phyloP scores from a whole-genome alignment of 257 asterid species.

The Solanum chmielewskii region DNA sequence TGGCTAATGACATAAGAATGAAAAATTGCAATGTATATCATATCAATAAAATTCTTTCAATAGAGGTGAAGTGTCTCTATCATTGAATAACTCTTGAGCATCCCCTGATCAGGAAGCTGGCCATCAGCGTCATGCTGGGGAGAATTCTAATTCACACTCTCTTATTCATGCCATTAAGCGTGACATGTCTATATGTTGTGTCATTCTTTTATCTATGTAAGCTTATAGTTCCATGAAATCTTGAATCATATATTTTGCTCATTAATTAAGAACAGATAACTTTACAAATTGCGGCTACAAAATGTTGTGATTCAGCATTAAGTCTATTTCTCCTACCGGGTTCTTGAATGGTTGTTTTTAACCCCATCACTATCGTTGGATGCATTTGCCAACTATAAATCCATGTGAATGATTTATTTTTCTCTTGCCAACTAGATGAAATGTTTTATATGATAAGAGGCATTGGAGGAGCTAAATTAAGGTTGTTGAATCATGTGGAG shows the following conservation, averaged over 20 bases:
- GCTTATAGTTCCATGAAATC: background rate
- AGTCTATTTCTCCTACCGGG: background rate
- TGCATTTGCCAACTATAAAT: no score
- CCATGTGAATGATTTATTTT: background rate
- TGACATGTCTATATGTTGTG: background rate
- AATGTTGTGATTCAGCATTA: no score
- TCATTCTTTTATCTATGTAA: background rate
- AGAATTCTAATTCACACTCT: background rate
- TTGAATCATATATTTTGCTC: background rate
- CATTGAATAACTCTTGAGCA: background rate
- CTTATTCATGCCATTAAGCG: background rate
- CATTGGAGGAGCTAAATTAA: background rate
- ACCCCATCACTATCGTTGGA: background rate
- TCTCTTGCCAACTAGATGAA: no score
- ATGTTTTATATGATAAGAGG: background rate
- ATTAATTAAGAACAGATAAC: background rate
- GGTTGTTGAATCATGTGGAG: background rate
- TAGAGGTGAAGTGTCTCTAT: background rate
- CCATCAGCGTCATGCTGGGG: background rate
- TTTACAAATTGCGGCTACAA: background rate
- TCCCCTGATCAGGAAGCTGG: background rate
- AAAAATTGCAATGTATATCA: no score
- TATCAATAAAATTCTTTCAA: no score
- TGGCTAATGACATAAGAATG: no score
- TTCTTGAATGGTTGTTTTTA: no score